phyloP scores from a whole-genome alignment of 257 asterid genomes.

The Gynochthodes officinalis region DNA sequence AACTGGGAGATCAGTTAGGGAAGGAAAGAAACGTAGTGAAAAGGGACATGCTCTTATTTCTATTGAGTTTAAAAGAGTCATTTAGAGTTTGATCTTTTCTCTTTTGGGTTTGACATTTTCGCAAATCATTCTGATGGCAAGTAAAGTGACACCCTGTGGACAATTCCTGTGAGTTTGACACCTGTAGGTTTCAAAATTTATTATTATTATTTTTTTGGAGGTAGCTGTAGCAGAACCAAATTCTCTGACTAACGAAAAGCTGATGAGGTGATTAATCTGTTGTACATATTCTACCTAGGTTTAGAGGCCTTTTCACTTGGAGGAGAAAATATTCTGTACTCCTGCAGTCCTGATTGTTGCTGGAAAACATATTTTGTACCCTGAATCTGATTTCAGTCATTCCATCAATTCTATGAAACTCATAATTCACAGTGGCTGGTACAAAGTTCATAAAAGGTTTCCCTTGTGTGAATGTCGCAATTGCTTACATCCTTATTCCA shows the following conservation, averaged over 20 bases:
- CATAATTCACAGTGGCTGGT: not conserved
- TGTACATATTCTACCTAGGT: conserved; percentile 11
- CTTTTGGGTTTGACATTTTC: not conserved
- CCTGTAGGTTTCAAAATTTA: conserved; percentile 1
- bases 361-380: not conserved
- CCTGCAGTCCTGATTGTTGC: not conserved
- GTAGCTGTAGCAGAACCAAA: conserved; percentile 8
- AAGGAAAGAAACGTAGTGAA: not conserved
- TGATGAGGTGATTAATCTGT: conserved; percentile 12
- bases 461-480: no score
- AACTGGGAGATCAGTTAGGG: not conserved
- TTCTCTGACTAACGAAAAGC: conserved; percentile 4
- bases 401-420: not conserved
- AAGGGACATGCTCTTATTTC: not conserved
- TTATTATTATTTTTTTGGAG: not conserved
- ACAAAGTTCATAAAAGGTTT: no score
- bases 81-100: not conserved
- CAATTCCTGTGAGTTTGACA: not conserved
- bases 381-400: conserved; percentile 8
- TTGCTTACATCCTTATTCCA: no score
- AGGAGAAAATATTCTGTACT: not conserved
- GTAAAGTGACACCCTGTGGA: not conserved
- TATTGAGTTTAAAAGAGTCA: not conserved
- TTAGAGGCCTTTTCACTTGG: not conserved
- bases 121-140: not conserved